Evolutionary conservation across 2,329 filamentous ascomycete genomes (phyloP).

Genomic region (Neonectria magnoliae): DNA sequence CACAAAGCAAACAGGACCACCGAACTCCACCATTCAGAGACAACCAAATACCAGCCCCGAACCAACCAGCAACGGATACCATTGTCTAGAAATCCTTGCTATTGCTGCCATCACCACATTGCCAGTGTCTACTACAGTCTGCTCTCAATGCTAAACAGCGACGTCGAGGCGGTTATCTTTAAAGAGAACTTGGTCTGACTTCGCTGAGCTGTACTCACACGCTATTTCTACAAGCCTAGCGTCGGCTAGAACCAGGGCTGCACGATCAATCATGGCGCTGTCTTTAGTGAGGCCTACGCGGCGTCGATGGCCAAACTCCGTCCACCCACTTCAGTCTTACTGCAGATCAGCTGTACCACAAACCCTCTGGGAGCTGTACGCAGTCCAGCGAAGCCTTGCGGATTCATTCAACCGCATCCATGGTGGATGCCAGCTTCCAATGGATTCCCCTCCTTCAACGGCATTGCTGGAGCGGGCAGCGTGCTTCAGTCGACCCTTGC

Average conservation of each 20-base stretch:
- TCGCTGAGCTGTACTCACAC: neutral
- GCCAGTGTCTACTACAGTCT: neutral
- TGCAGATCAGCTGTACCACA: conserved; percentile 18
- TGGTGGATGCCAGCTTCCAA: too few species aligned
- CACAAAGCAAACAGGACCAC: conserved; percentile 3
- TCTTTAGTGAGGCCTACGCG: conserved; percentile 1
- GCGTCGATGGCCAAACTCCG: conserved; percentile 14
- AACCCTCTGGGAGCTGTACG: conserved; percentile 7
- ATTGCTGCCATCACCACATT: neutral
- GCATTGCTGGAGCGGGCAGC: neutral
- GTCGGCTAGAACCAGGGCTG: conserved; percentile 13
- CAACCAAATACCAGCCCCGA: neutral
- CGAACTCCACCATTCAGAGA: conserved; percentile 7
- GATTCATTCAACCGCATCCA: neutral
- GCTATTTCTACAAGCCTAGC: conserved; percentile 4
- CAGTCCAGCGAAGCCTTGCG: conserved; percentile 2
- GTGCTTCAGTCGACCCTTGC: conserved; percentile 11
- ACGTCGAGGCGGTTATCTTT: neutral
- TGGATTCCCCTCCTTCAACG: neutral
- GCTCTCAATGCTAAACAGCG: conserved; percentile 1
- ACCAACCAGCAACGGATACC: neutral
- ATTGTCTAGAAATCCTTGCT: neutral
- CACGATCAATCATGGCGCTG: conserved; percentile 18
- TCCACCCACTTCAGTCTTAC: neutral
- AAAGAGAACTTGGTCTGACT: neutral